These are phyloP conservation scores for Terana coerulea DNA, from an alignment of 768 basidiomycete genomes.

Conservation along the genomic window DNA sequence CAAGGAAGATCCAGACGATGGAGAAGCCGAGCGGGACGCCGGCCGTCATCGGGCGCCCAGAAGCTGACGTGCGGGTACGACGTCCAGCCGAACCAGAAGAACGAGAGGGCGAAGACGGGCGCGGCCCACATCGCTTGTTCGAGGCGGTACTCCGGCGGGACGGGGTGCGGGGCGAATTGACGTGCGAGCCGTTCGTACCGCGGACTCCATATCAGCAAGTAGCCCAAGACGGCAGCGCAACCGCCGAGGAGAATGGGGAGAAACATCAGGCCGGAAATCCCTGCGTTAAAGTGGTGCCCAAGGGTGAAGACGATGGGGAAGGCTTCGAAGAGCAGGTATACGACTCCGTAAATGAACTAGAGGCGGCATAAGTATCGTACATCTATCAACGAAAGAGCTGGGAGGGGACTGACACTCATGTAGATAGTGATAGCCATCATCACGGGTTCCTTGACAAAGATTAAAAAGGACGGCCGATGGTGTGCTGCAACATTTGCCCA, in stretches of 20 bases:
- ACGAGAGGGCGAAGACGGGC: conserved; percentile 47
- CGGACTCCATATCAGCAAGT: conserved; percentile 48
- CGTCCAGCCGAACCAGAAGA: conserved; percentile 75
- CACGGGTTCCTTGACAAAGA: conserved; percentile 65
- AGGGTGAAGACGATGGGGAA: conserved; percentile 59
- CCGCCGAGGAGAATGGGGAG: conserved; percentile 54
- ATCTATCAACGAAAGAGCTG: not conserved
- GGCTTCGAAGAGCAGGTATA: conserved; percentile 60
- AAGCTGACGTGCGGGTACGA: conserved; percentile 48
- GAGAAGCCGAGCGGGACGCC: conserved; percentile 47
- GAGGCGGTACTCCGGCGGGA: conserved; percentile 60
- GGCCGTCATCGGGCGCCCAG: conserved; percentile 50
- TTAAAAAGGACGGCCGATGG: conserved; percentile 56
- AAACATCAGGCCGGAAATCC: conserved; percentile 56
- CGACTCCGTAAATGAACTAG: conserved; percentile 59
- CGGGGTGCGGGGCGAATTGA: conserved; percentile 46
- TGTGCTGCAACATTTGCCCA: conserved; percentile 41
- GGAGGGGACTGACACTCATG: conserved; percentile 44
- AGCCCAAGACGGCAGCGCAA: conserved; percentile 23
- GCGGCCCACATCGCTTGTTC: conserved; percentile 47
- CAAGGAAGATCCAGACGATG: conserved; percentile 54
- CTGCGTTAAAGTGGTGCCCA: conserved; percentile 49
- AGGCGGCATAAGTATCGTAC: not conserved
- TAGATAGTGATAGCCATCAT: conserved; percentile 56
- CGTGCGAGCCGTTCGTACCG: conserved; percentile 41